Percentiles rank a stretch among this genome's conserved stretches.
phyloP scores from a whole-genome alignment of 805 yeast species.

The Teunomyces atbi region DNA sequence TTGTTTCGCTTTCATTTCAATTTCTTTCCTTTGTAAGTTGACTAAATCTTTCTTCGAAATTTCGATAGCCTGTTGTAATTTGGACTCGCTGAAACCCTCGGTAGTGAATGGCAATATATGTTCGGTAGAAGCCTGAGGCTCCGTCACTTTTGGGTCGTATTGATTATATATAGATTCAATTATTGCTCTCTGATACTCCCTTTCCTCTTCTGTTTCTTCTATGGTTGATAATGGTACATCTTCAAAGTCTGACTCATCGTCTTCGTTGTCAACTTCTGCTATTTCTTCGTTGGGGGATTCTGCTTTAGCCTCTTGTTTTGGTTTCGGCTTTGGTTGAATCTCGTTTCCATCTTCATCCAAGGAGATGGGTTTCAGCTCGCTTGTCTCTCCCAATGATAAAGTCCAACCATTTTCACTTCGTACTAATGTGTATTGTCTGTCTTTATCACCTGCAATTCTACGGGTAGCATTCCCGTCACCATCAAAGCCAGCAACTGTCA shows the following conservation, averaged over 20 bases:
- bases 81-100: conserved; percentile 28
- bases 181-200: conserved; percentile 26
- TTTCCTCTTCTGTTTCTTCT: conserved; percentile 27
- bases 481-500: conserved; percentile 82
- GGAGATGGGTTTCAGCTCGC: conserved; percentile 44
- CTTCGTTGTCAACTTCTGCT: conserved; percentile 4
- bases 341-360: conserved; percentile 43
- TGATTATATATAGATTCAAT: conserved; percentile 37
- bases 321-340: background rate
- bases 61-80: conserved; percentile 47
- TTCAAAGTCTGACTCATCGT: conserved; percentile 20
- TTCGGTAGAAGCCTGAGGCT: background rate
- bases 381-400: conserved; percentile 51
- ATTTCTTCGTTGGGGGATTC: background rate
- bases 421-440: conserved; percentile 69
- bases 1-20: background rate
- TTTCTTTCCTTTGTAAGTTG: conserved; percentile 20
- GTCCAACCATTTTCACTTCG: conserved; percentile 85
- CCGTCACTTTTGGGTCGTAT: conserved; percentile 11
- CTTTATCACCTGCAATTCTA: conserved; percentile 75
- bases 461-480: conserved; percentile 52
- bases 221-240: conserved; percentile 20
- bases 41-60: conserved; percentile 44
- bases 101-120: background rate
- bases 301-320: background rate